Conservation (phyloP, 345 rosid genomes). For the Sapria himalayana region DNA sequence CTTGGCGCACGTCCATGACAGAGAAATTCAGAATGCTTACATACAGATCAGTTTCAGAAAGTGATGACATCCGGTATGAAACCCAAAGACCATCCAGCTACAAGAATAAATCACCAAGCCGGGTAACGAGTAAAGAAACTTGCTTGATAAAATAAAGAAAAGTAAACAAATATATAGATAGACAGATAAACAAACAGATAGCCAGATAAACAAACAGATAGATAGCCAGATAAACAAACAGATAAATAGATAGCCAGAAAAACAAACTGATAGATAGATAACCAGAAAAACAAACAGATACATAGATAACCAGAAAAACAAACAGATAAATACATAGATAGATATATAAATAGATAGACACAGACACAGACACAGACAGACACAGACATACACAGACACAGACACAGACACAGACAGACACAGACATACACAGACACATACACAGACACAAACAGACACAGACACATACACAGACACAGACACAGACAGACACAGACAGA, state of each 20-base stretch:
- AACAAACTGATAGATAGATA: not conserved
- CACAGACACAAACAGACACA: too few relatives aligned
- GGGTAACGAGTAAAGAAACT: too few relatives aligned
- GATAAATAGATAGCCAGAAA: slow-evolving; percentile 1
- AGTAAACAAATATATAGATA: too few relatives aligned
- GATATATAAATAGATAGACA: not conserved
- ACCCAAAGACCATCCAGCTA: slow-evolving; percentile 98
- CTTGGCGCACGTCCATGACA: slow-evolving; percentile 66
- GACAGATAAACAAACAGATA: too few relatives aligned
- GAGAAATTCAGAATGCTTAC: slow-evolving; percentile 79
- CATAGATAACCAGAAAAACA: too few relatives aligned
- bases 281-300: not conserved
- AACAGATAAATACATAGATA: slow-evolving; percentile 5
- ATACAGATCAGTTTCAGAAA: slow-evolving; percentile 84
- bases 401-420: too few relatives aligned
- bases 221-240: slow-evolving; percentile 5
- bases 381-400: slow-evolving; percentile 4
- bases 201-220: too few relatives aligned
- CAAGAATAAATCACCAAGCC: slow-evolving; percentile 8
- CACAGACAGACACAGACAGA: slow-evolving; percentile 3
- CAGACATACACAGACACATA: too few relatives aligned
- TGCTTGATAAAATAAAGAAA: too few relatives aligned
- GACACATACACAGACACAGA: too few relatives aligned
- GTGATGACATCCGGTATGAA: slow-evolving; percentile 68
- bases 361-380: too few relatives aligned